phyloP scores from a whole-genome alignment of 192 early-diverging fungal species.

The Paraglomus occultum region DNA sequence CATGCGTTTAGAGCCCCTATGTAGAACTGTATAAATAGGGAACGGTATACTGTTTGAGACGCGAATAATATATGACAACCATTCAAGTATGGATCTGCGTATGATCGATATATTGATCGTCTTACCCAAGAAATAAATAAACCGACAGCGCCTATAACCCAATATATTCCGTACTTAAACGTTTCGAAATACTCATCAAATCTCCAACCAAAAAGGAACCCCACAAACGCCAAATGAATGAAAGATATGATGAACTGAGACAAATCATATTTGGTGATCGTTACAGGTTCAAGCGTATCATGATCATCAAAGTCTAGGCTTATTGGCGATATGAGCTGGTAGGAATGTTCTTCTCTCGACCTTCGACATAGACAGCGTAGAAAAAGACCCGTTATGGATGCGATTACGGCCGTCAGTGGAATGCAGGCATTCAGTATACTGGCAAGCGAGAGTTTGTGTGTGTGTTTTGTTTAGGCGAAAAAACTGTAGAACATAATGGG shows the following conservation, averaged over 20 bases:
- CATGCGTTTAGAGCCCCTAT: constrained; percentile 26
- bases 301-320: not conserved
- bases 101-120: constrained; percentile 10
- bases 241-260: constrained; percentile 28
- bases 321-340: not conserved
- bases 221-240: constrained; percentile 24
- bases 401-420: constrained; percentile 5
- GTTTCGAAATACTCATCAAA: constrained; percentile 24
- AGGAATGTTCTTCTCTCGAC: not conserved
- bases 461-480: not conserved
- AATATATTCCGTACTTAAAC: constrained; percentile 14
- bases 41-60: too few species aligned
- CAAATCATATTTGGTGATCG: constrained; percentile 27
- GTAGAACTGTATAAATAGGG: constrained; percentile 25
- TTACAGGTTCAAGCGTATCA: constrained; percentile 1
- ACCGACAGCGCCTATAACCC: constrained; percentile 26
- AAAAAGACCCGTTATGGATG: constrained; percentile 13
- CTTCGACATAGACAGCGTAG: not conserved
- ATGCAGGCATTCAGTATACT: constrained; percentile 20
- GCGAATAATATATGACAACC: not conserved
- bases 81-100: not conserved
- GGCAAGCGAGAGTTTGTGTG: not conserved
- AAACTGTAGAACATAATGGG: not conserved
- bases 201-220: constrained; percentile 27
- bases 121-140: constrained; percentile 32